Percentiles rank a stretch among this genome's conserved stretches.
Evolutionary conservation across 2,329 filamentous ascomycete species (phyloP).

Genomic region (Phaeophleospora eucalypticola): DNA sequence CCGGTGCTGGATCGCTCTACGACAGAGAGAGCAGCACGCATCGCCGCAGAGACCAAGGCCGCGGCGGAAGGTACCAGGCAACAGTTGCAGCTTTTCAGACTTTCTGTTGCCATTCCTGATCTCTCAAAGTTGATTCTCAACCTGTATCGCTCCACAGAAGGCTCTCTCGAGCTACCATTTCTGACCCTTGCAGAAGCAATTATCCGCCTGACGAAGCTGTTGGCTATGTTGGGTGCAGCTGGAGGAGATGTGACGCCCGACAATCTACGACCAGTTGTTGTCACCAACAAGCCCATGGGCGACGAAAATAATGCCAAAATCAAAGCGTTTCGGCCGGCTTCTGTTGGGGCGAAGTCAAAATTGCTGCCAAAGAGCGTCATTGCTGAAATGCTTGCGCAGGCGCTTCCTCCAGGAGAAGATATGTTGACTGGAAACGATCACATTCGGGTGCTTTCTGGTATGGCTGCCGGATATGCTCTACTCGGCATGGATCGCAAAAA

Average conservation of each 20-base stretch:
- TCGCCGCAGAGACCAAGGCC: conserved; percentile 22
- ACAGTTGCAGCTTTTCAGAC: conserved; percentile 41
- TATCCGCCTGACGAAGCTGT: conserved; percentile 67
- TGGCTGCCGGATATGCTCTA: conserved; percentile 76
- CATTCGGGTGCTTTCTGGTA: conserved; percentile 75
- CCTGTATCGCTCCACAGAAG: conserved; percentile 62
- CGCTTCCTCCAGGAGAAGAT: conserved; percentile 23
- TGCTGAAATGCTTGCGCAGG: conserved; percentile 23
- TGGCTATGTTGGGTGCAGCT: conserved; percentile 63
- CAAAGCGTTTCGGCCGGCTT: neutral
- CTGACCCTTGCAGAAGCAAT: conserved; percentile 68
- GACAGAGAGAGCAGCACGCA: conserved; percentile 21
- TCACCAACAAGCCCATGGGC: neutral
- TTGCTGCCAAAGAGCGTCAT: conserved; percentile 15
- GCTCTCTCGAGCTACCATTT: conserved; percentile 63
- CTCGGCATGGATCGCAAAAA: conserved; percentile 84
- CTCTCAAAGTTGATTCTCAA: conserved; percentile 69
- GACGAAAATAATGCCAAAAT: neutral
- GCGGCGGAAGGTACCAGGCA: conserved; percentile 20
- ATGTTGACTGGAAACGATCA: conserved; percentile 35
- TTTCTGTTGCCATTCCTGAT: conserved; percentile 63
- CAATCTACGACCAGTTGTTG: conserved; percentile 9
- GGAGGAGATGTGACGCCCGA: conserved; percentile 54
- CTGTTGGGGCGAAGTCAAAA: conserved; percentile 5
- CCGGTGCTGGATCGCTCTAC: conserved; percentile 26